Evolutionary conservation across 1,139 yeast species (phyloP), one percentile per base, ranked within the genome.

Genomic region (Meyerozyma sp.): DNA sequence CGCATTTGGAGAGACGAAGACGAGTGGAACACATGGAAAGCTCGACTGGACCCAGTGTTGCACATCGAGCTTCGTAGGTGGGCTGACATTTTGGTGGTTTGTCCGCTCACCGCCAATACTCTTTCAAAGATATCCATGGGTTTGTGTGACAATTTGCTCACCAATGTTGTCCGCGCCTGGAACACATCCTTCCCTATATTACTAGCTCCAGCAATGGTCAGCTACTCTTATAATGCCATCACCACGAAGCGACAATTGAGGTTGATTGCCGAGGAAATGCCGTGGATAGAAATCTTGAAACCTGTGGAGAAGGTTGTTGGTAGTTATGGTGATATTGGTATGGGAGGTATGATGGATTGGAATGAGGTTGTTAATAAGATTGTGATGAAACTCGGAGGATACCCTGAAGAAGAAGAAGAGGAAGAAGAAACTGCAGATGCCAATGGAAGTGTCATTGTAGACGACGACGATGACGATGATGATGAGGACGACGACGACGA

Each of bases 301-400:
- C 98, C 98, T 0, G 90, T 88, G 4, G 98, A 91, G 60, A 91
- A 91, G 61, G 95, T 91, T 8, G 86, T 87, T 46, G 95, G 95
- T 26, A 81, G 90, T 43, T 89, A 88, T 63, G 97, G 98, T 46
- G 97, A 90, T 57, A 90, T 91, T 49, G 97, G 96, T 29, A 87
- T 85, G 91, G 93, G 94, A 35, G 94, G 94, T 44, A 85, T 85
- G 94, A 81, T 84, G 83, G 93, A 85, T 57, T 83, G 85, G 78
- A 87, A 88, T 63, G 96, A 90, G 63, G 84, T 91, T 53, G 96
- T 89, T 26, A 93, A 89, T 57, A 82, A 79, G 57, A 79, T 88
- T 48, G 95, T 88, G 3, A 70, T 83, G 61, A 86, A 88, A 57
- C 65, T 89, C 43, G 96, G 96, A 36, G 95, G 96, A 0, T 87